phyloP scores from a whole-genome alignment of 306 rosid genomes.

The Luffa aegyptiaca region DNA sequence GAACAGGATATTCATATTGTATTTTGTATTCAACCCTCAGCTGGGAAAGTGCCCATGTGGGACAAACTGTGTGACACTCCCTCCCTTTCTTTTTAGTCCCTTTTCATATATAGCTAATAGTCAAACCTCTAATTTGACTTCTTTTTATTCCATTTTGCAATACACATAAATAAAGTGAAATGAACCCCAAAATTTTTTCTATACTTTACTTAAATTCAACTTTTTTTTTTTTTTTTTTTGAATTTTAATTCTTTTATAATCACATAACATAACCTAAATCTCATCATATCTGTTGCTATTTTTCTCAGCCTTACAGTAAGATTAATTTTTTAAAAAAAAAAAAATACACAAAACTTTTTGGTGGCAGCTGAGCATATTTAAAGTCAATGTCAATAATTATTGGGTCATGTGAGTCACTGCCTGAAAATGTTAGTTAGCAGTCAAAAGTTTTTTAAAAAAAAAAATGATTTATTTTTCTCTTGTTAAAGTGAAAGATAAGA shows the following conservation, averaged over 20 bases:
- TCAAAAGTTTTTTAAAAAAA: not conserved
- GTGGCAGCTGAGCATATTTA: not conserved
- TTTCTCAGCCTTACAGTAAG: not conserved
- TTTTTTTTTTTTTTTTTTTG: no score
- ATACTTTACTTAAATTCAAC: no score
- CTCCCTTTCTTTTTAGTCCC: not conserved
- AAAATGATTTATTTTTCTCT: no score
- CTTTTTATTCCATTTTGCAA: not conserved
- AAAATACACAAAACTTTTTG: not conserved
- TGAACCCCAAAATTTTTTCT: no score
- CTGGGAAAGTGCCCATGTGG: not conserved
- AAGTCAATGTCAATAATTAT: conserved; percentile 2
- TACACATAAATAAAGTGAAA: no score
- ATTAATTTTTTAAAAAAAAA: no score
- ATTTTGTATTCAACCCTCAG: not conserved
- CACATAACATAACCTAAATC: not conserved
- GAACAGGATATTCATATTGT: not conserved
- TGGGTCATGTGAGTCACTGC: not conserved
- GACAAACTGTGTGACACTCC: not conserved
- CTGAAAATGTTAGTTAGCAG: not conserved
- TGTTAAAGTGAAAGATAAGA: not conserved
- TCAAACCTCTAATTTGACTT: not conserved
- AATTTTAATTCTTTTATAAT: no score
- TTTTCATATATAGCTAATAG: not conserved
- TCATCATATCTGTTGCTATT: no score